Percentiles rank a stretch among this genome's conserved stretches.
Conservation (phyloP, 805 yeast species). For the Torulaspora quercuum region DNA sequence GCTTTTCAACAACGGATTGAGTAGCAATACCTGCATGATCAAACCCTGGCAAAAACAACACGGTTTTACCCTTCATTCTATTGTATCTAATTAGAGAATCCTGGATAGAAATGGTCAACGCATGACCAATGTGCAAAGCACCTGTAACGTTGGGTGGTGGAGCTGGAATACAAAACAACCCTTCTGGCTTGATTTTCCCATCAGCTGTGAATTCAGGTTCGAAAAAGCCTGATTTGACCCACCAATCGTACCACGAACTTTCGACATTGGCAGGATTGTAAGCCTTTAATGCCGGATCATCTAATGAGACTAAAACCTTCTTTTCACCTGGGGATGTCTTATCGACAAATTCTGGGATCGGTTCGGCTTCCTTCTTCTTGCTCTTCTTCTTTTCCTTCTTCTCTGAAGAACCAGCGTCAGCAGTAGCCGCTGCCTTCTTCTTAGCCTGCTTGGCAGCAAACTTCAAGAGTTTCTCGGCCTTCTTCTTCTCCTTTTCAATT, state of each 20-base stretch:
- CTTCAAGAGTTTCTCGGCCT: conserved; percentile 84
- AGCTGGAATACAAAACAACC: conserved; percentile 88
- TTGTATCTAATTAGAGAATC: conserved; percentile 89
- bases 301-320: conserved; percentile 80
- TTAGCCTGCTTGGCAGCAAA: conserved; percentile 81
- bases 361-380: conserved; percentile 64
- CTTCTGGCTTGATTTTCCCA: conserved; percentile 77
- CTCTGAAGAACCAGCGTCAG: conserved; percentile 60
- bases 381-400: conserved; percentile 56
- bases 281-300: conserved; percentile 90
- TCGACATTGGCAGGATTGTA: conserved; percentile 91
- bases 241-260: conserved; percentile 97
- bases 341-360: conserved; percentile 82
- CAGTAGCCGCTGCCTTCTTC: conserved; percentile 42
- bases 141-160: conserved; percentile 99
- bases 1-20: conserved; percentile 96
- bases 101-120: conserved; percentile 91
- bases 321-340: conserved; percentile 84
- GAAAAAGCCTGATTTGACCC: conserved; percentile 84
- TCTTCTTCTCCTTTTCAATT: conserved; percentile 79
- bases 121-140: conserved; percentile 98
- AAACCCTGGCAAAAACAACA: conserved; percentile 89
- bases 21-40: conserved; percentile 99
- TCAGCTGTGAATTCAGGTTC: conserved; percentile 77
- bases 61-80: conserved; percentile 96